phyloP scores from a whole-genome alignment of 768 basidiomycete genomes.

The Lactarius indigo region DNA sequence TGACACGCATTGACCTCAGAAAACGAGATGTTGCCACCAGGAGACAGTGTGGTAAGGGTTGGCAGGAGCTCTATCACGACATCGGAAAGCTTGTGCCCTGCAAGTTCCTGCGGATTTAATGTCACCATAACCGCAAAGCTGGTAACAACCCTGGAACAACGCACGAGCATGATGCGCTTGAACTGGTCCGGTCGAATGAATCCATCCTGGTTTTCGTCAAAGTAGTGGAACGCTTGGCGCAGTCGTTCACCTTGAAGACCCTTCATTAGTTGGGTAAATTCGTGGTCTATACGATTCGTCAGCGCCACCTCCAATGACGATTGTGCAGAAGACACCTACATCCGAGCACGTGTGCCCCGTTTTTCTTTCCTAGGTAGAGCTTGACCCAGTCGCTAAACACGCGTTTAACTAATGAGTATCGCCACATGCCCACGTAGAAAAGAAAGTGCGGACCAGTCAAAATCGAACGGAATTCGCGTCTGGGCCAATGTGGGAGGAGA shows the following conservation, averaged over 20 bases:
- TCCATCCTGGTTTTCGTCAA: conserved; percentile 88
- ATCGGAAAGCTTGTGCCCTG: conserved; percentile 95
- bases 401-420: conserved; percentile 3
- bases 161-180: conserved; percentile 88
- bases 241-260: conserved; percentile 96
- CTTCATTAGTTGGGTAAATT: conserved; percentile 99
- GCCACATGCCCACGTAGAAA: neutral
- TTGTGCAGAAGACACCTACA: conserved; percentile 48
- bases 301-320: conserved; percentile 15
- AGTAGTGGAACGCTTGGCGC: conserved; percentile 90
- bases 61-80: conserved; percentile 89
- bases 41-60: conserved; percentile 84
- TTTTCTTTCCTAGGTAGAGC: conserved; percentile 90
- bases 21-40: conserved; percentile 89
- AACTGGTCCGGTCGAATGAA: conserved; percentile 94
- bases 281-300: conserved; percentile 58
- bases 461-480: conserved; percentile 93
- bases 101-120: conserved; percentile 66
- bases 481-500: conserved; percentile 71
- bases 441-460: conserved; percentile 65
- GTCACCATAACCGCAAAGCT: neutral
- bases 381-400: conserved; percentile 87
- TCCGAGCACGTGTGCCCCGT: conserved; percentile 86
- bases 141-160: conserved; percentile 28
- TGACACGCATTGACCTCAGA: conserved; percentile 97